Percentiles rank a stretch among this genome's conserved stretches.
Conservation (phyloP, 1,139 yeast species). For the Candida neerlandica region DNA sequence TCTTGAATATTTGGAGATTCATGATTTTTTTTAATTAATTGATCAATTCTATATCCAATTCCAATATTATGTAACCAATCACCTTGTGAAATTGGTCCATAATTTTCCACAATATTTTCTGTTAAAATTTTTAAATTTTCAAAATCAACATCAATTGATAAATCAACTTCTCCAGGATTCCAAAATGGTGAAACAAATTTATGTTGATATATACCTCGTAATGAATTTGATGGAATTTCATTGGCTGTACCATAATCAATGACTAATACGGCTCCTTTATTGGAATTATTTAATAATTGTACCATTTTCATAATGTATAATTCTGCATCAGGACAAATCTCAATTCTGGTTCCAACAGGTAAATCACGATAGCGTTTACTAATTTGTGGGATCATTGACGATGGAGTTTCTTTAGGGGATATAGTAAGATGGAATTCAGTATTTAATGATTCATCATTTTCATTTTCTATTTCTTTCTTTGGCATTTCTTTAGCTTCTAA, state of each 20-base stretch:
- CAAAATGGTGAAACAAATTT: slow-evolving; percentile 76
- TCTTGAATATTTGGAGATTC: slow-evolving; percentile 39
- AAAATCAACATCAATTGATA: slow-evolving; percentile 85
- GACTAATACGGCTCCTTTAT: slow-evolving; percentile 66
- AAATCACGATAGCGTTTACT: slow-evolving; percentile 55
- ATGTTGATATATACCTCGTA: slow-evolving; percentile 76
- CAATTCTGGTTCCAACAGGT: slow-evolving; percentile 62
- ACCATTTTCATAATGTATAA: slow-evolving; percentile 50
- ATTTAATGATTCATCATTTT: slow-evolving; percentile 22
- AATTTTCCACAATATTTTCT: slow-evolving; percentile 22
- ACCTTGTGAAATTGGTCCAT: slow-evolving; percentile 76
- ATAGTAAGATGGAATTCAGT: slow-evolving; percentile 61
- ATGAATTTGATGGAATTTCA: slow-evolving; percentile 57
- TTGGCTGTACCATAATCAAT: slow-evolving; percentile 76
- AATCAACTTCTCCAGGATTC: slow-evolving; percentile 78
- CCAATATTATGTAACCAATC: slow-evolving; percentile 81
- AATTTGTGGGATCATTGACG: slow-evolving; percentile 59
- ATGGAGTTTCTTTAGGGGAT: slow-evolving; percentile 64
- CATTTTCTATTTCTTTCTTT: slow-evolving; percentile 2
- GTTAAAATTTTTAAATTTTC: slow-evolving; percentile 43
- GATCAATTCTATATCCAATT: slow-evolving; percentile 69
- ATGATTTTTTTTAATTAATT: slow-evolving; percentile 39
- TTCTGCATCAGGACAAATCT: slow-evolving; percentile 77
- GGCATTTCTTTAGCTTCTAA: slow-evolving; percentile 22
- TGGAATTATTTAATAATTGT: slow-evolving; percentile 37